Base-by-base conservation (phyloP, 2,329 filamentous ascomycete species). In the Albifimbria verrucaria region DNA sequence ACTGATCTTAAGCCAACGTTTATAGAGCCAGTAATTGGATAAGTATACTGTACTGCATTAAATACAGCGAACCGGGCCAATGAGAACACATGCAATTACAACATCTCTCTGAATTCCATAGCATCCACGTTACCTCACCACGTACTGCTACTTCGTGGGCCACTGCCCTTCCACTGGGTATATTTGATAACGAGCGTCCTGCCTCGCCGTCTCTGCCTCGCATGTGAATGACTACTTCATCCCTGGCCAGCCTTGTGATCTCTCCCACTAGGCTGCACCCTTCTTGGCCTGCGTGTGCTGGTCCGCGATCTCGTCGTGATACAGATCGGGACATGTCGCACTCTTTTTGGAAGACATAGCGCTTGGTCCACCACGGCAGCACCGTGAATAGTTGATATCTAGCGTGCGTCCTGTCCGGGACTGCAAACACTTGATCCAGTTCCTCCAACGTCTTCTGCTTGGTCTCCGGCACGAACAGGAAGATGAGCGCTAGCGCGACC, bases 401-500 rank as follows among this genome's bases (percentile, higher is more conserved):
- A 5, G 63, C 59, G 49, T 72, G 69, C 3, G 58, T 55, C 11
- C 60, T 54, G 2, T 64, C 72, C 0, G 70, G 64, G 11, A 74
- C 63, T 1, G 62, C 64, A 53, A 74, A 74, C 18, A 73, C 64
- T 50, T 68, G 69, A 47, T 73, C 72, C 3, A 73, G 62, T 54
- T 75, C 72, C 51, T 75, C 73, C 4, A 75, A 62, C 0, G 69
- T 12, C 3, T 52, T 55, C 36, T 55, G 65, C 67, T 80, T 82
- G 4, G 79, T 82, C 62, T 82, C 80, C 1, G 79, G 80, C 1
- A 83, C 68, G 64, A 78, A 81, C 41, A 87, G 71, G 71, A 86
- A 86, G 57, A 88, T 87, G 73, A 88, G 80, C 22, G 82, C 53
- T 17, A 87, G 73, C 0, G 84, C 85, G 2, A 81, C 62, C 4